Conservation (phyloP, 441 rosid genomes). For the Theobroma grandiflorum region DNA sequence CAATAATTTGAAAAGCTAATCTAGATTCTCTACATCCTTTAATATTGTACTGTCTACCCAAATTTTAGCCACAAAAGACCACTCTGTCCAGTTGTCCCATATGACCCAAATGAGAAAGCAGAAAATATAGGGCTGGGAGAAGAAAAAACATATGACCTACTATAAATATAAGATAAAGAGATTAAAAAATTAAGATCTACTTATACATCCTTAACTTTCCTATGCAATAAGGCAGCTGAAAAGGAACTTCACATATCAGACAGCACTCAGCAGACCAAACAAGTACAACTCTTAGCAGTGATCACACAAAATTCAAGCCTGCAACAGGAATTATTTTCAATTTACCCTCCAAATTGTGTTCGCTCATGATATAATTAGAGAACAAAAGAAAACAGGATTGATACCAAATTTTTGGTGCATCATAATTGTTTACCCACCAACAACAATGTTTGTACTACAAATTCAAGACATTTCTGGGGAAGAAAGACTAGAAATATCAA, state of each 20-base stretch:
- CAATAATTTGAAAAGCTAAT: neutral
- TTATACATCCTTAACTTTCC: neutral
- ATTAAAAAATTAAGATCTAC: neutral
- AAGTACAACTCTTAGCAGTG: neutral
- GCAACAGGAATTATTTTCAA: conserved; percentile 33
- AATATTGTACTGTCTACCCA: neutral
- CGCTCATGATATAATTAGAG: conserved; percentile 26
- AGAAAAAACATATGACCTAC: too few relatives aligned
- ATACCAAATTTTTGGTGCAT: conserved; percentile 25
- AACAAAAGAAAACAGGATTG: conserved; percentile 15
- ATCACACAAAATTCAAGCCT: conserved; percentile 8
- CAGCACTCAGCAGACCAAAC: conserved; percentile 13
- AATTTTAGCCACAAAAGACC: neutral
- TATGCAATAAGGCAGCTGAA: neutral
- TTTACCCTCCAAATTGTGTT: conserved; percentile 18
- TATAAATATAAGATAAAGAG: neutral
- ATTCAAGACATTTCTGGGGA: conserved; percentile 22
- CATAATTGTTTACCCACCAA: conserved; percentile 30
- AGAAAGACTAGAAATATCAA: conserved; percentile 31
- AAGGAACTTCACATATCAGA: neutral
- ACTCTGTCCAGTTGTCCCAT: neutral
- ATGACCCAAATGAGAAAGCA: neutral
- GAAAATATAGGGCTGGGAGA: too few relatives aligned
- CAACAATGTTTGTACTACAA: conserved; percentile 21
- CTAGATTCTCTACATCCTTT: neutral